Base-by-base conservation (phyloP, 495 filamentous ascomycete species). In the Neurospora intermedia region DNA sequence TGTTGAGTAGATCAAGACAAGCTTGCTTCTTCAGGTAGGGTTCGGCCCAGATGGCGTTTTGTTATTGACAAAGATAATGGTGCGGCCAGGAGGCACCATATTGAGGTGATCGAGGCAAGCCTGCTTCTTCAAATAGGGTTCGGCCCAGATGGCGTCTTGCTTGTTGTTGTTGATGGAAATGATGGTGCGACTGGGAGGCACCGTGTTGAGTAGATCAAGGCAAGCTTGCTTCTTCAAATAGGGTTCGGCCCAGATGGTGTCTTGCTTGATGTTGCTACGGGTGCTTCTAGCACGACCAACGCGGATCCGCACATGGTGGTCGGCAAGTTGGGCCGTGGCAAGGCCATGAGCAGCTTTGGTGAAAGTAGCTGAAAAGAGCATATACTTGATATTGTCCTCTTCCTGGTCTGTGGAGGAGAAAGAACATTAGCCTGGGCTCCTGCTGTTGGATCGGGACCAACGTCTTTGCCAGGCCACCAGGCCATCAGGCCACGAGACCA, bases 281-380 rank as follows among this genome's bases (percentile, higher is more conserved):
- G 91, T 87, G 75, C 88, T 91, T 6, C 96, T 96, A 16, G 92
- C 88, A 75, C 96, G 93, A 16, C 96, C 96, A 71, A 97, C 91
- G 15, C 88, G 89, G 74, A 99, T 85, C 43, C 91, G 92, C 69
- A 96, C 86, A 76, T 93, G 88, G 70, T 18, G 7, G 43, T 43
- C 43, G 16, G 43, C 43, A 6, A 16, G 20, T 27, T 27, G n/a
- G 6, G 20, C 27, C 2, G 6, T 54, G 46, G 94, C 96, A 40
- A 98, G 81, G 43, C 90, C 83, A 54, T 93, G 94, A 76, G 91
- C 89, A 0, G 82, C 80, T 82, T 91, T 92, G 31, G 92, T 90
- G 79, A 98, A 98, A 0, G 96, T 98, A 13, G 96, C 96, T 3
- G 93, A 97, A 76, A 98, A 98, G 87, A 98, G 93, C 87, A 97